phyloP scores from a whole-genome alignment of 306 rosid species.

The Lotus japonicus region DNA sequence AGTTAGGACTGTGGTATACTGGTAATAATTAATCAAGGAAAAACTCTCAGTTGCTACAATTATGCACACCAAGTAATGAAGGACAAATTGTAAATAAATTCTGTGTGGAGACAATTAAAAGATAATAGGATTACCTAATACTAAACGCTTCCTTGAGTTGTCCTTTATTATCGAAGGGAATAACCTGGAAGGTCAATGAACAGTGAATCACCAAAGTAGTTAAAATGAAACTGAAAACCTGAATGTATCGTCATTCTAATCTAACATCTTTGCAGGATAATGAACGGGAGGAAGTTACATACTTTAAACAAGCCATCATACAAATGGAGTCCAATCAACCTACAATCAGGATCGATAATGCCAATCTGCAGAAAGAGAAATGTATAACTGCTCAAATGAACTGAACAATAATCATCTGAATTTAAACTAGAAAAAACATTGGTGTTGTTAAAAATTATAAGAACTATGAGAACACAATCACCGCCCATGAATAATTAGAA shows the following conservation, averaged over 20 bases:
- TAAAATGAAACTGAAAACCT: not conserved
- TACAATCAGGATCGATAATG: slow-evolving; percentile 94
- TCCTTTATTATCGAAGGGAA: slow-evolving; percentile 94
- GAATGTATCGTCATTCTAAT: not conserved
- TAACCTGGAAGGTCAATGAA: slow-evolving; percentile 54
- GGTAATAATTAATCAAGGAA: no score
- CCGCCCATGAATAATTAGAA: not conserved
- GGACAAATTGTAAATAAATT: not conserved
- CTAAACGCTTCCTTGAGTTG: slow-evolving; percentile 98
- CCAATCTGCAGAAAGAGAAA: slow-evolving; percentile 68
- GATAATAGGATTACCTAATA: slow-evolving; percentile 53
- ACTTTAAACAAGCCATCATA: slow-evolving; percentile 97
- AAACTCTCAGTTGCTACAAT: no score
- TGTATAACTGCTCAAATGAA: slow-evolving; percentile 8
- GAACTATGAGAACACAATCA: slow-evolving; percentile 6
- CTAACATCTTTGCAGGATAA: not conserved
- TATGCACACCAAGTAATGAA: no score
- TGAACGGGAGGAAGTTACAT: slow-evolving; percentile 7
- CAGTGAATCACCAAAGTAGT: not conserved
- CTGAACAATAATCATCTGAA: not conserved
- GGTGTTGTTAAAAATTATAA: not conserved
- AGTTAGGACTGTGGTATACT: no score
- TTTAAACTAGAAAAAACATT: not conserved
- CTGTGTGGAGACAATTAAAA: slow-evolving; percentile 5
- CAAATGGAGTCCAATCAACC: slow-evolving; percentile 94